Conservation (phyloP, 2,329 filamentous ascomycete genomes). For the Cadophora sp. region DNA sequence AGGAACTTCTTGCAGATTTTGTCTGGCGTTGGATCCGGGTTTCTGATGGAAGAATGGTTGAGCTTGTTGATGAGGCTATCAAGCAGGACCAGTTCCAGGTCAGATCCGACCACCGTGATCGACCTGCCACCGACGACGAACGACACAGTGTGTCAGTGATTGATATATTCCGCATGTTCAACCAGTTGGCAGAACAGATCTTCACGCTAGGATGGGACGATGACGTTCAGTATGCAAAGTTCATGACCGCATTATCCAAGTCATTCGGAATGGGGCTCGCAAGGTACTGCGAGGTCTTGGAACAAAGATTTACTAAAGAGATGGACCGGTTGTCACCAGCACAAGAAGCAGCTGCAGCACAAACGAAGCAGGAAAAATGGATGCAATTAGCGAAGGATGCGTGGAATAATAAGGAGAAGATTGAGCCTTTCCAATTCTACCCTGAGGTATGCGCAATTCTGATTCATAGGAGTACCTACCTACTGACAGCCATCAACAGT, state of each 20-base stretch:
- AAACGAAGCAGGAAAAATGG: conserved; percentile 90
- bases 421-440: conserved; percentile 97
- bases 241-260: conserved; percentile 93
- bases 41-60: conserved; percentile 79
- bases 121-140: conserved; percentile 76
- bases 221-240: conserved; percentile 90
- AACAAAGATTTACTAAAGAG: conserved; percentile 83
- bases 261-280: conserved; percentile 83
- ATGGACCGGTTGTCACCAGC: conserved; percentile 93
- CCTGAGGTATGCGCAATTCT: conserved; percentile 69
- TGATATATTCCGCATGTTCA: conserved; percentile 93
- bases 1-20: conserved; percentile 85
- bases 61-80: conserved; percentile 88
- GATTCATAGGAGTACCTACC: conserved; percentile 13
- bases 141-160: conserved; percentile 93
- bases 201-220: conserved; percentile 90
- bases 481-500: conserved; percentile 59
- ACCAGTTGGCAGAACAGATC: conserved; percentile 87
- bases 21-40: conserved; percentile 94
- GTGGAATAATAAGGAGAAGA: conserved; percentile 89
- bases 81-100: conserved; percentile 89
- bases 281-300: conserved; percentile 89
- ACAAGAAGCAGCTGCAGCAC: conserved; percentile 78
- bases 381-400: conserved; percentile 93
- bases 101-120: conserved; percentile 66